Conservation (phyloP, 495 filamentous ascomycete species). For the Barbatosphaeria neglecta region DNA sequence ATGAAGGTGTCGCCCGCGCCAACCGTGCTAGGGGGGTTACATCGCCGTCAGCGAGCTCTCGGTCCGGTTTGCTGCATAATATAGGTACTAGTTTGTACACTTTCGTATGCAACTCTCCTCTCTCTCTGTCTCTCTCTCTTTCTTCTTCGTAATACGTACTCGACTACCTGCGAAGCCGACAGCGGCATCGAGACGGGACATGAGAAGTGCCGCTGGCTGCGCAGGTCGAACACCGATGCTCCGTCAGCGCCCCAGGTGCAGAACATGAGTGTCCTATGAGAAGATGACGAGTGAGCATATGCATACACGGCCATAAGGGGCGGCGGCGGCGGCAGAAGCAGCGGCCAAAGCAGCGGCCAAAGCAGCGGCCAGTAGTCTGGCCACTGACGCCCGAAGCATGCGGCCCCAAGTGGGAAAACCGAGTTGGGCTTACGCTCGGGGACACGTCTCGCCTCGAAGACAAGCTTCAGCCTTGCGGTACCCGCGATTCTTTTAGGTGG, state of each 20-base stretch:
- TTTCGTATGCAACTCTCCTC: background rate
- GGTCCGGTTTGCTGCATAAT: no score
- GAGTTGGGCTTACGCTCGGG: conserved; percentile 16
- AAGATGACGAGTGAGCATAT: conserved; percentile 2
- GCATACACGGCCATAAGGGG: background rate
- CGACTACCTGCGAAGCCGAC: conserved; percentile 36
- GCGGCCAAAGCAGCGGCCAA: no score
- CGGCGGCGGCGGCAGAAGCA: background rate
- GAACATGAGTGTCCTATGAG: conserved; percentile 43
- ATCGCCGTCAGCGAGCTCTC: conserved; percentile 8
- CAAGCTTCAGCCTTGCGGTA: conserved; percentile 20
- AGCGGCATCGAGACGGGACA: conserved; percentile 30
- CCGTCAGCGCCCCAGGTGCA: conserved; percentile 62
- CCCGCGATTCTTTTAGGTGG: conserved; percentile 17
- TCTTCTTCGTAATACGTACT: conserved; percentile 31
- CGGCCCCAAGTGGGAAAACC: no score
- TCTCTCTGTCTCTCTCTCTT: background rate
- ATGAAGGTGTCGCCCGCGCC: conserved; percentile 70
- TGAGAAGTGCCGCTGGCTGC: conserved; percentile 25
- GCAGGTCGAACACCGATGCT: conserved; percentile 36
- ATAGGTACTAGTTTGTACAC: background rate
- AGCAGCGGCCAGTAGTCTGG: no score
- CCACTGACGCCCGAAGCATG: no score
- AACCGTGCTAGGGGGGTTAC: conserved; percentile 38
- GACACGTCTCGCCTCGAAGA: conserved; percentile 16